Base-by-base conservation (phyloP, 768 basidiomycete species). In the Boletus patriciae region DNA sequence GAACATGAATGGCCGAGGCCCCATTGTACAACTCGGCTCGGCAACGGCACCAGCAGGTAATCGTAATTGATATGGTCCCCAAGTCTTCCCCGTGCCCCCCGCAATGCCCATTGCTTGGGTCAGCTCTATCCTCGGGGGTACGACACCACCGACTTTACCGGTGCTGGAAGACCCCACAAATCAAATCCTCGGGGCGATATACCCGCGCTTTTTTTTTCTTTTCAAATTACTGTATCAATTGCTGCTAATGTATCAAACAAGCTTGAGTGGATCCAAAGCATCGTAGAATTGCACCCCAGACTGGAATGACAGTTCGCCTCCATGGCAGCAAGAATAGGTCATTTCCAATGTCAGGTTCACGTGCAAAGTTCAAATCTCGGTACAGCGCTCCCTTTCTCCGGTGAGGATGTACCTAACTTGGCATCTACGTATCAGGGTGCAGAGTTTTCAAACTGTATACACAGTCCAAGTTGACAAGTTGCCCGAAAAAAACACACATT, bases 301-400 rank as follows among this genome's bases (percentile, higher is more conserved):
- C 23, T 37, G 47, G 45, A 33, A 23, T 62, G 58, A 56, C 50
- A 64, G 34, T 18, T 43, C 36, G 52, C 40, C 4, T 44, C 47
- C 50, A 64, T 55, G 58, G 31, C 52, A 64, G 52, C 55, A 50
- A 54, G 56, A 67, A 53, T 58, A 56, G 57, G 19, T 4, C 27
- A 68, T 60, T 63, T 58, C 56, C 64, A 60, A 63, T 49, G 53
- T 45, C 44, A 23, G 12, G 45, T 60, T 60, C 58, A 66, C 52
- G 58, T 62, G 62, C 40, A 25, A 49, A 31, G 10, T 52, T 43
- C 47, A n/a, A n/a, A 57, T 61, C 25, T 64, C 50, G 53, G 44
- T 31, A 12, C 36, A 19, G 15, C 4, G n/a, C 12, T 15, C 43
- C 59, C 40, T 21, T 45, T 44, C 46, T 33, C 46, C 46, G 46